Conservation (phyloP, 139 green algal genomes). For the Ettlia oleoabundans region DNA sequence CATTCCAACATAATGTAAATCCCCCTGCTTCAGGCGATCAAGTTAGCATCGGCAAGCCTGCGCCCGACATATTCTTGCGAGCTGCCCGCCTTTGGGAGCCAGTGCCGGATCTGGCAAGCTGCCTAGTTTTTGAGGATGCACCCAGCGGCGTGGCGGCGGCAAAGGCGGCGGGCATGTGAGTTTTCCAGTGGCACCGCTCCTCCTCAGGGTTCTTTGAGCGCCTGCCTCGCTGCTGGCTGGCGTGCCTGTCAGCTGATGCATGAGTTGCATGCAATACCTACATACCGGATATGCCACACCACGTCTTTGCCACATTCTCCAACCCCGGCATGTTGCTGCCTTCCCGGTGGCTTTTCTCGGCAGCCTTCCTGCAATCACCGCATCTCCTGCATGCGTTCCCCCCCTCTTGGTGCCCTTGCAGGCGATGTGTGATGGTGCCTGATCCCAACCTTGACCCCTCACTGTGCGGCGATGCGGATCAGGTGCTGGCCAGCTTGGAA, state of each 20-base stretch:
- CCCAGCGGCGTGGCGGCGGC: constrained; percentile 72
- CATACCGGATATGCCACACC: too few relatives aligned
- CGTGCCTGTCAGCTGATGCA: too few relatives aligned
- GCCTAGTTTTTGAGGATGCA: constrained; percentile 88
- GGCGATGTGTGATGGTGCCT: constrained; percentile 63
- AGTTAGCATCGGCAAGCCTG: constrained; percentile 76
- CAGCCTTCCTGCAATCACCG: not conserved
- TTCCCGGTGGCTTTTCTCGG: not conserved
- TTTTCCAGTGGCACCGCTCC: too few relatives aligned
- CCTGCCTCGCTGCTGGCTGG: too few relatives aligned
- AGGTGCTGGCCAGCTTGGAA: constrained; percentile 51
- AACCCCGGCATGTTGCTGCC: too few relatives aligned
- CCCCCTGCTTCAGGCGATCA: constrained; percentile 60
- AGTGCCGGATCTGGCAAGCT: not conserved
- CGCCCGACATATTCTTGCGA: constrained; percentile 84
- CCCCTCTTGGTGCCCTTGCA: constrained; percentile 16
- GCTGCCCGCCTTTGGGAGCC: constrained; percentile 57
- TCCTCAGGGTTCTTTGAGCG: not conserved
- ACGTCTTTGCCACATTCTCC: too few relatives aligned
- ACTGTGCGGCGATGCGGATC: constrained; percentile 31
- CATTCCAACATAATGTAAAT: too few relatives aligned
- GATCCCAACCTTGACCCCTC: constrained; percentile 45
- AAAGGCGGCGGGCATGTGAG: constrained; percentile 73
- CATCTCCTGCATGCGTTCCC: not conserved
- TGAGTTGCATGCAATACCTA: too few relatives aligned